Percentiles rank a stretch among this genome's conserved stretches.
These are phyloP conservation scores for Barbatosphaeria neglecta DNA, from an alignment of 495 filamentous ascomycete species.

Conservation along the genomic window DNA sequence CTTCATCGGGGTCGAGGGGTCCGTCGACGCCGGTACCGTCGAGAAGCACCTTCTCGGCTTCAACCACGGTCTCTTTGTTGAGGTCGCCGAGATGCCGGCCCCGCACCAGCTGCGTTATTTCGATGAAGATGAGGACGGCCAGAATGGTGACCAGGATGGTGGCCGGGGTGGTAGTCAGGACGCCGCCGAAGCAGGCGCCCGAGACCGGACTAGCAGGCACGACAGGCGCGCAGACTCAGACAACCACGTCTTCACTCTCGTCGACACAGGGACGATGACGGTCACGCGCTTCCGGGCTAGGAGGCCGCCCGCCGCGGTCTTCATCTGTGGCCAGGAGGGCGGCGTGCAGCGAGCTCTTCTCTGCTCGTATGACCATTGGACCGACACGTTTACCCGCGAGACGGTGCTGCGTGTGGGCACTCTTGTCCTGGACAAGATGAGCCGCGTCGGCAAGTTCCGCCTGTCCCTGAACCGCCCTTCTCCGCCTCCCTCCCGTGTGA, in stretches of 20 bases:
- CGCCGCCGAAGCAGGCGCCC: too few relatives aligned
- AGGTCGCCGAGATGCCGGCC: not conserved
- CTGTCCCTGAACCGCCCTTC: not conserved
- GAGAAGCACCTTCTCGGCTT: constrained; percentile 16
- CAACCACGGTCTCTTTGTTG: constrained; percentile 4
- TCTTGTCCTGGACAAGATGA: constrained; percentile 10
- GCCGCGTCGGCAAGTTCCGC: constrained; percentile 2
- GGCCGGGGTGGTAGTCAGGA: too few relatives aligned
- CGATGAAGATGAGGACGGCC: not conserved
- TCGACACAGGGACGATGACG: constrained; percentile 26
- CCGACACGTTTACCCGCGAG: constrained; percentile 18
- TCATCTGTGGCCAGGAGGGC: constrained; percentile 26
- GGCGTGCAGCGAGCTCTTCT: constrained; percentile 26
- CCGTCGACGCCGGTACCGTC: constrained; percentile 7
- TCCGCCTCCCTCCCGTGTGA: not conserved
- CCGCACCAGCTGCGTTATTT: constrained; percentile 1
- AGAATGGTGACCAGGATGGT: too few relatives aligned
- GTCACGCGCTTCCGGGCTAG: constrained; percentile 22
- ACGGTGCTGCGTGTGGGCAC: constrained; percentile 25
- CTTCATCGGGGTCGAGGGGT: constrained; percentile 19
- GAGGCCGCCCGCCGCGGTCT: constrained; percentile 15
- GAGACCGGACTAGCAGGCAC: too few relatives aligned
- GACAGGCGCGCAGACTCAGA: too few relatives aligned
- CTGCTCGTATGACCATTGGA: constrained; percentile 23
- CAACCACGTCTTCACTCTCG: constrained; percentile 18